Evolutionary conservation across 192 early-diverging fungal species (phyloP), one percentile per base, ranked within the genome.

Genomic region (Entomortierella chlamydospora): DNA sequence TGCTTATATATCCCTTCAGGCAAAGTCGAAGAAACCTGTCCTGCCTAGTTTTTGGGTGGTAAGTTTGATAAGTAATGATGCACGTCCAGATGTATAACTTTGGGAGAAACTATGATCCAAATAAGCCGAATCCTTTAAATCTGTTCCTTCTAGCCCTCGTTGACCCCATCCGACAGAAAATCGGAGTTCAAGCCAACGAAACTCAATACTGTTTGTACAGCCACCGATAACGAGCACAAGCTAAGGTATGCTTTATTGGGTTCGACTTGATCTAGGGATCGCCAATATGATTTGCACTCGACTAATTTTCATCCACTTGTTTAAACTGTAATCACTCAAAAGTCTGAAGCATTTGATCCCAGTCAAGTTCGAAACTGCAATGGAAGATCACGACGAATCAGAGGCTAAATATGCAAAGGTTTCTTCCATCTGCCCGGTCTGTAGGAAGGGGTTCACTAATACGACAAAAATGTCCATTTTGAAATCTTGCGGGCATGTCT

Each of bases 11-110:
- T 31, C 34, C 31, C n/a, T n/a, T 37, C 12, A 1, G 76, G 76
- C 61, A 42, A 69, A 79, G 50, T 47, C 76, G 12, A 79, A 70
- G 63, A 79, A 70, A 25, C 76, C 76, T 1, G 68, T 61, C 7
- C 62, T 79, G 2, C 76, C 90, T 30, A 91, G 89, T 83, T 93
- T 92, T 70, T 93, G 92, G 92, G 82, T 92, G 73, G 90, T 91
- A 84, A 63, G 63, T 34, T 15, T 47, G 10, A 28, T 47, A 11
- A 28, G 15, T 13, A 15, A 5, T n/a, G 17, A 43, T 2, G 25
- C 41, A 20, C 15, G 2, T 5, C 56, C 55, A 26, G 57, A 37
- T 68, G 49, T 26, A 39, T n/a, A n/a, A n/a, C n/a, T n/a, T n/a
- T n/a, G n/a, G n/a, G n/a, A n/a, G n/a, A n/a, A n/a, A n/a, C n/a